Evolutionary conservation across 2,329 filamentous ascomycete genomes (phyloP), one percentile per base, ranked within the genome.

Genomic region (Tolypocladium cylindrosporum): DNA sequence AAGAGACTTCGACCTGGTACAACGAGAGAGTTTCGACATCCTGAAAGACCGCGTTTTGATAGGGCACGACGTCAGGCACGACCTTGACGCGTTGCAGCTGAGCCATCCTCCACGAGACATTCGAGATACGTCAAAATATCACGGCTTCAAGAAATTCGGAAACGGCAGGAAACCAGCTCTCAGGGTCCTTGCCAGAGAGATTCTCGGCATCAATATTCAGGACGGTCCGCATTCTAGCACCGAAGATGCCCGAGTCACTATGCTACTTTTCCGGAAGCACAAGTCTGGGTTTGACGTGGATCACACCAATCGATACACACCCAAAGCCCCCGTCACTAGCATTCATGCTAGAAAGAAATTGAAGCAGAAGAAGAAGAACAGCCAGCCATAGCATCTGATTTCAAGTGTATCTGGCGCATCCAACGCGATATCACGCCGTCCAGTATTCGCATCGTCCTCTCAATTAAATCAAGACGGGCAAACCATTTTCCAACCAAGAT

Each of bases 201-300:
- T 87, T 9, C 68, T 88, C 1, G 78, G 79, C 0, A 72, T 86
- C 6, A 83, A 86, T 55, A 87, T 89, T 56, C 86, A 89, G 63
- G 74, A 71, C 24, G 85, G 84, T 1, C 75, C 81, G 34, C 86
- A 88, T 69, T 87, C 84, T 1, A 88, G 85, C 69, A 75, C 88
- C 61, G 78, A 88, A 75, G 94, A 99, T 77, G 94, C 94, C 1
- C 79, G 91, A 63, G 91, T 90, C 6, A 87, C 91, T 0, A 97
- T 99, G 91, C 75, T 93, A 58, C 75, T 99, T 48, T 97, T 96
- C 68, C 81, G 89, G 61, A 83, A 85, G 63, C 84, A 91, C 70
- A 97, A 97, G 75, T 79, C 86, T 21, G 88, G 81, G 0, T 97
- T 99, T 68, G 94, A 97, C 69, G 77, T 85, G 58, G 90, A 96